phyloP scores from a whole-genome alignment of 164 flowering plant genomes.

The Umbilicus rupestris region DNA sequence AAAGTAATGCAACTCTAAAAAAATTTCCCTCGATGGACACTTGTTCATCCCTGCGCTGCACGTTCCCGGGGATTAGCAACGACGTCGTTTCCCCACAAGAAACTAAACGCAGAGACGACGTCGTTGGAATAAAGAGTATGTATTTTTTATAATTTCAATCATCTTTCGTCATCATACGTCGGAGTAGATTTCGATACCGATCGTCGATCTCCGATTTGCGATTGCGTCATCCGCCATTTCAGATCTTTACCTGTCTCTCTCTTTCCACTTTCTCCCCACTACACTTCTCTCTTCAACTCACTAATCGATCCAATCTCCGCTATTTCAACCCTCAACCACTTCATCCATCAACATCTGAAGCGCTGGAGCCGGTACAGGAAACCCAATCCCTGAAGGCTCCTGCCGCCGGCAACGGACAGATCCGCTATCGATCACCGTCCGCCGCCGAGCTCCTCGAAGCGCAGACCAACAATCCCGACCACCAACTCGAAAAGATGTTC shows the following conservation, averaged over 20 bases:
- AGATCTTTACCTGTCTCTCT: neutral
- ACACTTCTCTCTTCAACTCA: neutral
- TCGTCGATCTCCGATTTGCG: neutral
- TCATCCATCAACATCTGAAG: slow-evolving; percentile 9
- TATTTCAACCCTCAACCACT: neutral
- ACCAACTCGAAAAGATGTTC: slow-evolving; percentile 17
- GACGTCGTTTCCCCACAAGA: no score
- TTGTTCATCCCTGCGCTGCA: no score
- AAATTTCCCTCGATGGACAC: no score
- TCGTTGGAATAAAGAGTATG: no score
- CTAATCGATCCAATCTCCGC: neutral
- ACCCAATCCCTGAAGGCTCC: slow-evolving; percentile 36
- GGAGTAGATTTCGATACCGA: neutral
- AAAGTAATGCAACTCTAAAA: no score
- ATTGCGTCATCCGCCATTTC: slow-evolving; percentile 3
- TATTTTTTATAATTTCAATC: neutral
- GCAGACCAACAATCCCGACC: slow-evolving; percentile 16
- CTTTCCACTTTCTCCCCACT: slow-evolving; percentile 2
- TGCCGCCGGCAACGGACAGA: slow-evolving; percentile 59
- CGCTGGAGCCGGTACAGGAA: slow-evolving; percentile 60
- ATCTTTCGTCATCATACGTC: neutral
- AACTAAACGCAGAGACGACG: no score
- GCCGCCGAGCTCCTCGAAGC: slow-evolving; percentile 66
- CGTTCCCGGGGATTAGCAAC: no score
- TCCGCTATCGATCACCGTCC: slow-evolving; percentile 91